Evolutionary conservation across 1,284 basidiomycete species (phyloP), one percentile per base, ranked within the genome.

Genomic region (Taiwanofungus camphoratus): DNA sequence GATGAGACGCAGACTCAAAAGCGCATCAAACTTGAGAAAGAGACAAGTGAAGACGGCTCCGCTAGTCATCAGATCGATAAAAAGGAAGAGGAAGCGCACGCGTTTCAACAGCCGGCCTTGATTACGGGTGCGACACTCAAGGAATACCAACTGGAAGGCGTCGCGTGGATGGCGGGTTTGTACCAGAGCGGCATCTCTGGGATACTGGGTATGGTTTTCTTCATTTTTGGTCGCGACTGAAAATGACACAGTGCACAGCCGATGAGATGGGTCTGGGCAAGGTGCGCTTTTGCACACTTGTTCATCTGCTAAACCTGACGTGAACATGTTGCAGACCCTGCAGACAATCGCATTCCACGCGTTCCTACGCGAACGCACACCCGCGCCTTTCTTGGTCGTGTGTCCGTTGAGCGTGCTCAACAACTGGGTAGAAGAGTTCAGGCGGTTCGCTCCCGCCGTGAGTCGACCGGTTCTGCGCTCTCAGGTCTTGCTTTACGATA

Each of bases 211-310:
- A 54, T 26, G 79, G 68, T 18, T 18, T 21, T 8, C 12, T 24
- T 20, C 22, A 8, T 9, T 22, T 13, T 13, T 8, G 23, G 26
- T 27, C 9, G 36, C 13, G 6, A 6, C 18, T 11, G 7, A 34
- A 27, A 27, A 13, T 27, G 8, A 24, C 12, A 27, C 26, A 13
- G 26, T 27, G 26, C 15, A 7, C 49, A 87, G 86, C 89, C 32
- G 89, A 92, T 54, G 89, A 97, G 61, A 97, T 97, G 93, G 93
- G 93, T 26, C 69, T 96, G 1, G 92, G 91, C 44, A 92, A 91
- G 74, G 86, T 79, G 45, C 29, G 62, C 47, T 35, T 27, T 3
- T 27, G 21, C 13, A 42, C 16, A 16, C 5, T 30, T 20, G 6
- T 16, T 16, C 22, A 7, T 20, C 11, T 11, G 15, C 31, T 23